Base-by-base conservation (phyloP, 345 rosid genomes). In the Acer saccharum region DNA sequence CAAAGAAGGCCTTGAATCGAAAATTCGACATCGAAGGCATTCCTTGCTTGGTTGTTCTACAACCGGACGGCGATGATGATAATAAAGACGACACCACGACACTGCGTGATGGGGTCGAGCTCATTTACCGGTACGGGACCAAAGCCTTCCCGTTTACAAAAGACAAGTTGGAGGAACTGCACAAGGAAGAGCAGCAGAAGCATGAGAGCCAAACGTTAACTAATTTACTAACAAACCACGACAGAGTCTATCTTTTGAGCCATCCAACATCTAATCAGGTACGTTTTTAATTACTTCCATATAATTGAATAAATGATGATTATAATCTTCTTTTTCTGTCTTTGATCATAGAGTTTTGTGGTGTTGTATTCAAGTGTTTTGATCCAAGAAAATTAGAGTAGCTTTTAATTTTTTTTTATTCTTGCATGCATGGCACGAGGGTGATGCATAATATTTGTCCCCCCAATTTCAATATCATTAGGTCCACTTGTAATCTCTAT, bases 111-210 rank as follows among this genome's bases (percentile, higher is more conserved):
- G 94, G 88, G 0, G 92, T 90, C 9, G 92, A 87, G 64, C 70
- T 84, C 7, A 17, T 90, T 55, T 76, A 87, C 52, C 86, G 90
- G 1, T 85, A 84, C 6, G 94, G 94, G 7, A 81, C 72, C 4
- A 76, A 79, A 54, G 91, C 87, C 12, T 90, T 88, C 76, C 94
- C 94, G 17, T 88, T 88, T 68, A 87, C 88, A 8, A 79, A 76
- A 52, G 83, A 83, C 74, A 87, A 85, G 79, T 41, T 88, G 84
- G 83, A 80, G 76, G 86, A 82, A 52, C 80, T 90, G 83, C 74
- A 68, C 70, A 23, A 64, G 81, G 83, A 86, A 69, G 92, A 86
- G 67, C 68, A 48, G 79, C 83, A 77, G 78, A 88, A 82, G 80
- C 89, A 84, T 60, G 90, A 90, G 60, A 79, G 18, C 29, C 94